Percentiles rank a stretch among this genome's conserved stretches.
These are phyloP conservation scores for Fusarium mundagurra DNA, from an alignment of 2,329 filamentous ascomycete genomes.

Conservation along the genomic window DNA sequence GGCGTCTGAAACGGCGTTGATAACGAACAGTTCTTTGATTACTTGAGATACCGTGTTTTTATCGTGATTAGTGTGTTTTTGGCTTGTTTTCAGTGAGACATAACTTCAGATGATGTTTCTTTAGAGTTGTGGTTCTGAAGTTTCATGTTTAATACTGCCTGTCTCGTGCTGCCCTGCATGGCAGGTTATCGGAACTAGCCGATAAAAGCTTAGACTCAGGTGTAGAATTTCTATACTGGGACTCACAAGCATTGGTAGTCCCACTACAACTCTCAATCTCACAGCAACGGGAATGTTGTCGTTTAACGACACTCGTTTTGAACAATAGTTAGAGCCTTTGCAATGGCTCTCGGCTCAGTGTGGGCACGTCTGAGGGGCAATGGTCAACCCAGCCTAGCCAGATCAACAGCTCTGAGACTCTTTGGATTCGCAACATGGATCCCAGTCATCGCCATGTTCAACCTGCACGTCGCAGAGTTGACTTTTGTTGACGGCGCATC, in stretches of 20 bases:
- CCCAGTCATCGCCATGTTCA: slow-evolving; percentile 69
- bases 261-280: neutral
- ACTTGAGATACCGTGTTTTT: neutral
- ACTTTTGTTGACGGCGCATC: slow-evolving; percentile 69
- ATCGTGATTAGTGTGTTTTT: neutral
- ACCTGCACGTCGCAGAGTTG: slow-evolving; percentile 68
- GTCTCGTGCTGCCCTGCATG: neutral
- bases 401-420: slow-evolving; percentile 56
- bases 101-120: neutral
- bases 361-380: slow-evolving; percentile 48
- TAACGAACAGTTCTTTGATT: slow-evolving; percentile 40
- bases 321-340: neutral
- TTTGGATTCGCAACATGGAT: slow-evolving; percentile 69
- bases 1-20: slow-evolving; percentile 44
- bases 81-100: neutral
- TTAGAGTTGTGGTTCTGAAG: neutral
- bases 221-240: slow-evolving; percentile 21
- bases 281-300: slow-evolving; percentile 8
- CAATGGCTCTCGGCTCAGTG: slow-evolving; percentile 49
- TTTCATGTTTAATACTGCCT: neutral
- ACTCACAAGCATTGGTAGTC: slow-evolving; percentile 3
- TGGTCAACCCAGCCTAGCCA: slow-evolving; percentile 37
- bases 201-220: slow-evolving; percentile 33
- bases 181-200: slow-evolving; percentile 27
- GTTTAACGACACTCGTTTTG: neutral